Base-by-base conservation (phyloP, 2,329 filamentous ascomycete species). In the Ophiostoma angusticollis region DNA sequence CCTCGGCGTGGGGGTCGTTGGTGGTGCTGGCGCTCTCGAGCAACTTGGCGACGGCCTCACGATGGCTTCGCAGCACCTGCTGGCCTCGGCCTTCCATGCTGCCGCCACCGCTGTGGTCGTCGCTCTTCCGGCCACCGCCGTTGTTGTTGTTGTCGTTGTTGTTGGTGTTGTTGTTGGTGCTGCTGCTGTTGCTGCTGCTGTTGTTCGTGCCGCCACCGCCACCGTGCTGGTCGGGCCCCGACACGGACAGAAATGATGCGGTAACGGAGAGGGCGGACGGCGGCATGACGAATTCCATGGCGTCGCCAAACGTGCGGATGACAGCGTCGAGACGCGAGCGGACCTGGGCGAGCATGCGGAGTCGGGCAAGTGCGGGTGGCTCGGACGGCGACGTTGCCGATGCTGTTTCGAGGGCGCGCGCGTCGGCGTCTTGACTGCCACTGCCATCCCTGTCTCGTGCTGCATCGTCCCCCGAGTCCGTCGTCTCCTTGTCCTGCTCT, bases 251-350 rank as follows among this genome's bases (percentile, higher is more conserved):
- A 52, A 95, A 86, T 0, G 83, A 86, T 1, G 84, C 89, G 32
- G 80, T 74, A 41, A 93, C 74, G 0, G 83, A 89, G 11, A 87
- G 62, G 54, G 94, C 86, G 0, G 84, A 93, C 0, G 89, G 87
- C 1, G 89, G 84, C 35, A 95, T 76, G 1, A 84, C 81, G 70
- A 93, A 96, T 50, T 93, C 81, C 84, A 96, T 94, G 23, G 91
- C 89, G 50, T 93, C 81, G 29, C 87, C 89, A 57, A 98, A 98
- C 1, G 80, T 81, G 57, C 84, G 82, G 52, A 96, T 86, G 18
- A 96, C 87, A 2, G 78, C 72, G 47, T 96, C 87, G 13, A 98
- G 70, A n/a, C 86, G 80, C 2, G 74, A 64, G 36, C 87, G 82
- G 21, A 96, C 85, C 30, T 81, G 71, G 4, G 81, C 84, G 27